These are phyloP conservation scores for Cupressus sempervirens DNA, from an alignment of 75 land plant species.

Conservation along the genomic window DNA sequence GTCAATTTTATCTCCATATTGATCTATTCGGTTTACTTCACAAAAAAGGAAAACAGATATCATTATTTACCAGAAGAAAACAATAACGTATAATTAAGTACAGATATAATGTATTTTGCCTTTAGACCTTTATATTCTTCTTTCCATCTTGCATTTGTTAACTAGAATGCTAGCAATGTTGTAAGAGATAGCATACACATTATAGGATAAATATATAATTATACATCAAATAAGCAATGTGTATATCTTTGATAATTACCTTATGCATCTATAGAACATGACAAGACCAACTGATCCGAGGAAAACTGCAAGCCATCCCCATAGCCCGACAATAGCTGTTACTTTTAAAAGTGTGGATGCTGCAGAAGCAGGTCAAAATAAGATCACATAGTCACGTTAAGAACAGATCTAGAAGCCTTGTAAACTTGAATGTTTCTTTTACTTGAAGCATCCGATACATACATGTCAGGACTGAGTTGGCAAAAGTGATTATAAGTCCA, in stretches of 20 bases:
- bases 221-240: background rate
- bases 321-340: conserved; percentile 62
- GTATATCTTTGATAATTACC: conserved; percentile 25
- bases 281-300: conserved; percentile 33
- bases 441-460: background rate
- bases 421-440: background rate
- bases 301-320: conserved; percentile 59
- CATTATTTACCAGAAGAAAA: background rate
- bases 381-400: background rate
- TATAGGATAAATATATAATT: background rate
- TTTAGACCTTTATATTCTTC: background rate
- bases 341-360: conserved; percentile 48
- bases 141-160: background rate
- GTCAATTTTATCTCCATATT: background rate
- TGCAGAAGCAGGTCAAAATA: conserved; percentile 1
- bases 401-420: background rate
- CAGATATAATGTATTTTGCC: background rate
- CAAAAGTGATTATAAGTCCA: conserved; percentile 29
- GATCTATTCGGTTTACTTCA: background rate
- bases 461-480: conserved; percentile 54
- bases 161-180: background rate
- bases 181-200: background rate
- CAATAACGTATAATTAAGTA: background rate
- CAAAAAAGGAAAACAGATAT: background rate
- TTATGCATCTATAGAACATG: conserved; percentile 60